Evolutionary conservation across 768 basidiomycete genomes (phyloP), one percentile per base, ranked within the genome.

Genomic region (Trichaptum fuscoviolaceum): DNA sequence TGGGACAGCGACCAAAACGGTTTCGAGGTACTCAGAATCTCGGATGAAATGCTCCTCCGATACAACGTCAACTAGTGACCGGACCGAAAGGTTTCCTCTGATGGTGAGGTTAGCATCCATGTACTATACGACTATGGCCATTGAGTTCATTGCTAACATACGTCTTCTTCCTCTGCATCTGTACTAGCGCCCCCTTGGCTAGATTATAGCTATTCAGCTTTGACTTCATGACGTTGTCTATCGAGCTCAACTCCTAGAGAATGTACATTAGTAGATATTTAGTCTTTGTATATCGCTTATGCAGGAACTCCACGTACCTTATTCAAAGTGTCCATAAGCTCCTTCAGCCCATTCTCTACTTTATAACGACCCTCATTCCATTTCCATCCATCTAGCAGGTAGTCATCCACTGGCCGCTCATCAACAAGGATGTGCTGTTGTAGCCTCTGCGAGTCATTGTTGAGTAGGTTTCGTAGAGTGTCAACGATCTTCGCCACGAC

Each of bases 301-400:
- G 30, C 26, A 61, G 25, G 64, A 24, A 57, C 58, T 62, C 62
- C 58, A 72, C 80, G 69, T 75, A 93, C 96, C 86, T 93, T 95
- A 79, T 84, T 87, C 72, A 99, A 80, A 59, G 84, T 81, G 70
- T 99, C 96, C 20, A 94, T 84, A 68, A 96, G 85, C 65, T 99
- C 97, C 62, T 83, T 82, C 52, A 99, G 81, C 68, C 91, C 85
- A 70, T 87, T 86, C 74, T 95, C 91, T 25, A 88, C 82, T 62
- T 91, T 90, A 78, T 96, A 99, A 69, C 96, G 86, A 24, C 93
- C 88, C 72, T 90, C 88, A 73, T 99, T 96, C 97, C 97, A 99
- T 71, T 83, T 85, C 96, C 96, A 99, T 5, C 83, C 83, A 2
- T 79, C 78, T n/a, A 96, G 74, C 17, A 96, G 77, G 74, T 95